Base-by-base conservation (phyloP, 495 filamentous ascomycete species). In the Lasiosphaeriaceae sp. region DNA sequence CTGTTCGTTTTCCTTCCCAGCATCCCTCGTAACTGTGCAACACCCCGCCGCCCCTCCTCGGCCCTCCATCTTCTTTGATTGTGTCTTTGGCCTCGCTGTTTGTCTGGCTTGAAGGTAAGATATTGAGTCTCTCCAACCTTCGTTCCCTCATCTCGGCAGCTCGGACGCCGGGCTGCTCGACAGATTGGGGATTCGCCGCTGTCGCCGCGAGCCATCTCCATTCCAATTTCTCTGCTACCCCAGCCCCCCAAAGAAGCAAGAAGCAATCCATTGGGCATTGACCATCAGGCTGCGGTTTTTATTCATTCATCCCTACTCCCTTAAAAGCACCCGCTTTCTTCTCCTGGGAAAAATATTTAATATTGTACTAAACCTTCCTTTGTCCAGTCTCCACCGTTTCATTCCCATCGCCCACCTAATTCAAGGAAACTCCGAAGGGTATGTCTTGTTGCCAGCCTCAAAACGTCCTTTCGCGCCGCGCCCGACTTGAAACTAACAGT, bases 1-100 rank as follows among this genome's bases (percentile, higher is more conserved):
- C 58, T 55, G 51, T 58, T 61, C 60, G 46, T 49, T 59, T 70
- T 64, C 58, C 54, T 65, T 58, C 56, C 61, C 61, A 59, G 63
- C 66, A 50, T 59, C 47, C 34, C n/a, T 59, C 29, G 26, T 49
- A 48, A 34, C 43, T 54, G 50, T 49, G 52, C 61, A 56, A 43
- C 39, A 43, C 39, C n/a, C n/a, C 39, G 39, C 39, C 14, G 39
- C 39, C 39, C 39, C 46, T 39, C 23, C 43, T 54, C 31, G 45
- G 12, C 43, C 47, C 22, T 59, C 52, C 29, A 48, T 45, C 37
- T 41, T 43, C 29, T 52, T 24, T 46, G 47, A 11, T 31, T 50
- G 52, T 23, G 52, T 24, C 6, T 50, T 56, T 58, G n/a, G 31
- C 53, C 17, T 52, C 47, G 46, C 43, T 47, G 39, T 52, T 52